phyloP scores from a whole-genome alignment of 1,139 yeast genomes.

The Geotrichum macrosporum region DNA sequence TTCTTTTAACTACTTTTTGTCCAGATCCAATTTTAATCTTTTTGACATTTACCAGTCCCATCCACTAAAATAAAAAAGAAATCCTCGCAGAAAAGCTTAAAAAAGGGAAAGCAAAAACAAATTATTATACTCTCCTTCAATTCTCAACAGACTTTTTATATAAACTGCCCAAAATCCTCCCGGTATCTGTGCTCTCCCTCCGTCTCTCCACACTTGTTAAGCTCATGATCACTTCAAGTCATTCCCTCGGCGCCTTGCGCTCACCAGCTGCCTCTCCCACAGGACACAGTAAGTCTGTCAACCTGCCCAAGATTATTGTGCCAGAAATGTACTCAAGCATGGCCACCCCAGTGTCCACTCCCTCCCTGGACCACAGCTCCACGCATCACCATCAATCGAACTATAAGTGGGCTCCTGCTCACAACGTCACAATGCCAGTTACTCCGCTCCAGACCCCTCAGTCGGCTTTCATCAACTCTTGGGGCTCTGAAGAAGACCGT shows the following conservation, averaged over 20 bases:
- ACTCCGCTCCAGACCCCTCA: constrained; percentile 18
- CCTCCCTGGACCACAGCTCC: background rate
- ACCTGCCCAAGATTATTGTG: background rate
- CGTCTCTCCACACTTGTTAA: too few relatives aligned
- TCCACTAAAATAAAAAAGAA: too few relatives aligned
- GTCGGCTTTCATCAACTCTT: constrained; percentile 9
- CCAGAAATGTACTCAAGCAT: background rate
- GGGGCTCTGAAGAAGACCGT: constrained; percentile 12
- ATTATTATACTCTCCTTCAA: too few relatives aligned
- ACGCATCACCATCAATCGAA: background rate
- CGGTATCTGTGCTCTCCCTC: too few relatives aligned
- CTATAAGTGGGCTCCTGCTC: background rate
- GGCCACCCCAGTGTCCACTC: constrained; percentile 3
- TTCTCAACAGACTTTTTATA: too few relatives aligned
- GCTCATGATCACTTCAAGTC: background rate
- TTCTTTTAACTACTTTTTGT: too few relatives aligned
- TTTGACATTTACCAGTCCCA: too few relatives aligned
- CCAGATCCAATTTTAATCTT: too few relatives aligned
- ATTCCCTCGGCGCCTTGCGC: background rate
- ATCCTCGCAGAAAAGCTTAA: too few relatives aligned
- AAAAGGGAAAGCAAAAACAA: too few relatives aligned
- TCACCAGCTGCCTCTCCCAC: constrained; percentile 1
- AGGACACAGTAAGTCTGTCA: background rate
- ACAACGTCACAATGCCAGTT: constrained; percentile 3
- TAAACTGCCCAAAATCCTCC: too few relatives aligned